Percentiles rank a stretch among this genome's conserved stretches.
Conservation (phyloP, 805 yeast species). For the Candida corydali region DNA sequence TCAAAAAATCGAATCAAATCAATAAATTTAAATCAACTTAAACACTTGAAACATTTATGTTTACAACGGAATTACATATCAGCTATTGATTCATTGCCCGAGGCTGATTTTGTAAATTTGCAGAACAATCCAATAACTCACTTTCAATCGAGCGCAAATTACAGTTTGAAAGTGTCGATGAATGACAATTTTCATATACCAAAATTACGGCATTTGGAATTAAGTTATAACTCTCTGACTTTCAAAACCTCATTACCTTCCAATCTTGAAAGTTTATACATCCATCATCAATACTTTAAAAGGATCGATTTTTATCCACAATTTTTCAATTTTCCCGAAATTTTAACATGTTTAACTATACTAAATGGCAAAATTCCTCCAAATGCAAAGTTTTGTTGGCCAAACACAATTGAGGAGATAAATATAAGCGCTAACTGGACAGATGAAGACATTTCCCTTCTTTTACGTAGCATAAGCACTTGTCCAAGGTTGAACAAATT, state of each 20-base stretch:
- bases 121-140: conserved; percentile 7
- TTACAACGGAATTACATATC: conserved; percentile 5
- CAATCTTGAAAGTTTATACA: background rate
- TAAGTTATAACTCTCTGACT: background rate
- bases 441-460: no score
- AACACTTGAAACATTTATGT: background rate
- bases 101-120: conserved; percentile 1
- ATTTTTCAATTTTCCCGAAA: background rate
- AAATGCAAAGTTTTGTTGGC: background rate
- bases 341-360: background rate
- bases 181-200: background rate
- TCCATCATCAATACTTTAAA: background rate
- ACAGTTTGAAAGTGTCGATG: no score
- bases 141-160: no score
- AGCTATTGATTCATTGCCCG: background rate
- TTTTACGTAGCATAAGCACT: background rate
- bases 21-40: background rate
- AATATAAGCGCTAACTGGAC: conserved; percentile 1
- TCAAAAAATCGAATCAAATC: conserved; percentile 1
- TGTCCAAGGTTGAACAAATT: background rate
- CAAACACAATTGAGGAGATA: background rate
- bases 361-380: background rate
- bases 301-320: background rate
- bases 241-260: background rate
- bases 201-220: conserved; percentile 1